Evolutionary conservation across 345 rosid species (phyloP), one percentile per base, ranked within the genome.

Genomic region (Lumnitzera littorea): DNA sequence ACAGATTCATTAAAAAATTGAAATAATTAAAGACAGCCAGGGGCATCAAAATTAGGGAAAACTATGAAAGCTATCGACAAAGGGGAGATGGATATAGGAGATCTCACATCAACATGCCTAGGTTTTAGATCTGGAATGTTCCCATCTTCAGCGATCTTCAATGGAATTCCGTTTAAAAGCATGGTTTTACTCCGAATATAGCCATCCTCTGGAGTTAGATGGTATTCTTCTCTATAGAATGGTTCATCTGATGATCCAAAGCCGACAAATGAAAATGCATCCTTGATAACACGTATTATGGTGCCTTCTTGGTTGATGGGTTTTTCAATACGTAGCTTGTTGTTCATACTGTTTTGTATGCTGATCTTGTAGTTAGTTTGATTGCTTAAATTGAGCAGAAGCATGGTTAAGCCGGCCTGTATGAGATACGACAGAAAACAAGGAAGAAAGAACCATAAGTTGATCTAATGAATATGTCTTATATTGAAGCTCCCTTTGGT

Each of bases 401-500:
- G 87, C 56, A 89, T 64, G 24, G 96, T 92, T 56, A 87, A 71
- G 14, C 98, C 98, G 9, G 72, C 76, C 96, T 92, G 94, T 54
- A 36, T 5, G 9, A 36, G 43, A 36, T 9, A 27, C 5, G 1
- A 27, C 31, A 27, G 31, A 27, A 27, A 69, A 68, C 49, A 67
- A 11, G 11, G 56, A n/a, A 9, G n/a, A 14, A 14, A 56, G 57
- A 41, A 13, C 15, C 48, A 15, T 27, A 61, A 36, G 43, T 36
- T 36, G 10, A 36, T 29, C 43, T 36, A 36, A 36, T 36, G 43
- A 36, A 36, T 36, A 36, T 36, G 43, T 36, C 43, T 36, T 1
- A 36, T 36, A 9, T 36, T 36, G 43, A 36, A 36, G 43, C 43
- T 36, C 11, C 7, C 43, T 7, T 1, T 5, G 43, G 11, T 36